Conservation (phyloP, 2,329 filamentous ascomycete genomes). For the Periconia macrospinosa region DNA sequence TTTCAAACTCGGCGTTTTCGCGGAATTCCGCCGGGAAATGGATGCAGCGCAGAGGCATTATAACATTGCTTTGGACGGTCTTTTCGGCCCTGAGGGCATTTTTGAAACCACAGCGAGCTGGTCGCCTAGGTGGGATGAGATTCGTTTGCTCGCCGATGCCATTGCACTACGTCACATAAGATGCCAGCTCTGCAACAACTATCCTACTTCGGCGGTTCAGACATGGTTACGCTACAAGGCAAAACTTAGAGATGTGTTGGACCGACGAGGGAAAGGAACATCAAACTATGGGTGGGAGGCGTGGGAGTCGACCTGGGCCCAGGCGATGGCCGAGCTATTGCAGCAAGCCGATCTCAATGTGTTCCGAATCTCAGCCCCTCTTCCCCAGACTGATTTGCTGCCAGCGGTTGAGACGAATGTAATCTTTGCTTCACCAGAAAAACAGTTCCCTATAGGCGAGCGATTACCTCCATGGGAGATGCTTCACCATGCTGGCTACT, state of each 20-base stretch:
- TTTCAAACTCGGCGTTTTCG: conserved; percentile 87
- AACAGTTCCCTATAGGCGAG: conserved; percentile 52
- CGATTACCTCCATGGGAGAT: conserved; percentile 60
- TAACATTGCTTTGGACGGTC: conserved; percentile 79
- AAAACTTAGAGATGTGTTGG: conserved; percentile 74
- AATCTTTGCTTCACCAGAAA: conserved; percentile 55
- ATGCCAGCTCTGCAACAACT: conserved; percentile 77
- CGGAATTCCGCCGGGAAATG: conserved; percentile 91
- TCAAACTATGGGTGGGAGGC: conserved; percentile 91
- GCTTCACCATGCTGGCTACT: conserved; percentile 66
- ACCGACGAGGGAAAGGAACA: conserved; percentile 81
- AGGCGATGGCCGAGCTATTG: conserved; percentile 63
- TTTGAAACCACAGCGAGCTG: conserved; percentile 88
- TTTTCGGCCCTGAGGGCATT: conserved; percentile 76
- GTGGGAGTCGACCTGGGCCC: conserved; percentile 79
- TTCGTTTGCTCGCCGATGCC: conserved; percentile 81
- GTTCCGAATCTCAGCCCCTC: conserved; percentile 37
- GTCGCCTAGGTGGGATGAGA: conserved; percentile 89
- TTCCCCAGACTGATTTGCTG: conserved; percentile 25
- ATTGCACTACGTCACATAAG: conserved; percentile 80
- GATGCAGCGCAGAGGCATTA: conserved; percentile 84
- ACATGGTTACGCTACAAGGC: conserved; percentile 79
- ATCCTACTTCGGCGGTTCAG: conserved; percentile 77
- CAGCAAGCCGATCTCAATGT: conserved; percentile 54
- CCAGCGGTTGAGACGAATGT: conserved; percentile 31